Percentiles rank a stretch among this genome's conserved stretches.
Evolutionary conservation across 352 stramenopile genomes (phyloP).

Genomic region (Elongisporangium anandrum): DNA sequence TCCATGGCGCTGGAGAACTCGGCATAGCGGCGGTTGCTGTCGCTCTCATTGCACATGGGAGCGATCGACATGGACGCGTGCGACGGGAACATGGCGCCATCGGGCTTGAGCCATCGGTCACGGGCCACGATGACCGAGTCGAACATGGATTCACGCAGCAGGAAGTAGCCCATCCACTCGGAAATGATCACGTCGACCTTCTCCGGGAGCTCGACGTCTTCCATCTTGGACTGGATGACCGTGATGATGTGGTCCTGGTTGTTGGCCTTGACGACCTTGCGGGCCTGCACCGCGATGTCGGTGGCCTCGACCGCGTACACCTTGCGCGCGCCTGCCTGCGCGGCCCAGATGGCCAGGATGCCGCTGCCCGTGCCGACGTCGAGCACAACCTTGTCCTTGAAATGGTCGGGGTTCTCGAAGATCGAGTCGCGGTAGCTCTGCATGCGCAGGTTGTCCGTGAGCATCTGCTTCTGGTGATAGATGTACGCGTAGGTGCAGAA

Average conservation of each 20-base stretch:
- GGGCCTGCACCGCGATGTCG: slow-evolving; percentile 97
- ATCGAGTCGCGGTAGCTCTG: slow-evolving; percentile 98
- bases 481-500: slow-evolving; percentile 90
- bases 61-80: slow-evolving; percentile 98
- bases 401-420: slow-evolving; percentile 96
- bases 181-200: slow-evolving; percentile 99
- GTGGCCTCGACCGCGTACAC: slow-evolving; percentile 98
- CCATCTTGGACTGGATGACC: slow-evolving; percentile 98
- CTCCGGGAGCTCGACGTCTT: slow-evolving; percentile 96
- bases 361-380: slow-evolving; percentile 99
- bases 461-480: slow-evolving; percentile 98
- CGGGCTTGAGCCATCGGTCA: slow-evolving; percentile 96
- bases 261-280: slow-evolving; percentile 96
- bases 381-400: slow-evolving; percentile 99
- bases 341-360: slow-evolving; percentile 98
- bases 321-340: slow-evolving; percentile 96
- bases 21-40: slow-evolving; percentile 80
- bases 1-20: slow-evolving; percentile 87
- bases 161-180: slow-evolving; percentile 99
- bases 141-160: slow-evolving; percentile 99
- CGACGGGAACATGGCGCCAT: slow-evolving; percentile 98
- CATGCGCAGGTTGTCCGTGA: slow-evolving; percentile 99
- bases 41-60: slow-evolving; percentile 93
- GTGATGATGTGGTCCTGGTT: slow-evolving; percentile 95
- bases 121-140: slow-evolving; percentile 96